These are phyloP conservation scores for Chrysosphaeria jannelii DNA, from an alignment of 2,329 filamentous ascomycete species.

Conservation along the genomic window DNA sequence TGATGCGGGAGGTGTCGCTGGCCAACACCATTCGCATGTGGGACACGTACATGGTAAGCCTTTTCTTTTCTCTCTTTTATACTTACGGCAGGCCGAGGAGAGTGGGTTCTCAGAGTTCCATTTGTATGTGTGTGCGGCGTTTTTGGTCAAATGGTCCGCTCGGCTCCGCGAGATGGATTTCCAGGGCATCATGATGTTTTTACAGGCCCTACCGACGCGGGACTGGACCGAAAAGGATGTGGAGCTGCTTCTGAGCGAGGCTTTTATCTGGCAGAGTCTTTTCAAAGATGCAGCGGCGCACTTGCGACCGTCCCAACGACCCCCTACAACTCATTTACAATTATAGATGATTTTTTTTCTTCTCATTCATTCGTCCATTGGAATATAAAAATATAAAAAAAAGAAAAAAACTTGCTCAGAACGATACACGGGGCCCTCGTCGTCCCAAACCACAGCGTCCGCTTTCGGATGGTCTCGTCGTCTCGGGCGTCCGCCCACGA, in stretches of 20 bases:
- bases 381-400: no score
- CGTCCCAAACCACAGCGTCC: no score
- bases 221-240: constrained; percentile 97
- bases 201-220: constrained; percentile 76
- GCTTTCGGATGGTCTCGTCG: no score
- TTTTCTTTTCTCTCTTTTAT: not conserved
- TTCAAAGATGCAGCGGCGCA: constrained; percentile 89
- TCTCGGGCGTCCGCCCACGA: no score
- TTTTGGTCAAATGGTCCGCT: constrained; percentile 93
- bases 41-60: constrained; percentile 78
- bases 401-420: no score
- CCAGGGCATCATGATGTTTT: constrained; percentile 96
- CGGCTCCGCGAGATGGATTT: constrained; percentile 94
- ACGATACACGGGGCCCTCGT: no score
- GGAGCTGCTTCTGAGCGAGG: constrained; percentile 78
- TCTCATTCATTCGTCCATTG: no score
- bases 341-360: constrained; percentile 5
- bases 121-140: constrained; percentile 90
- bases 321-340: constrained; percentile 13
- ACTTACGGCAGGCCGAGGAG: constrained; percentile 48
- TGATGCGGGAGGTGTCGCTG: constrained; percentile 94
- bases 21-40: constrained; percentile 96
- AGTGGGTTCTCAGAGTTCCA: constrained; percentile 97
- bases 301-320: constrained; percentile 22
- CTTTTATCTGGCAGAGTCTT: constrained; percentile 94